Base-by-base conservation (phyloP, 2,329 filamentous ascomycete genomes). In the Fusarium tuaranense region DNA sequence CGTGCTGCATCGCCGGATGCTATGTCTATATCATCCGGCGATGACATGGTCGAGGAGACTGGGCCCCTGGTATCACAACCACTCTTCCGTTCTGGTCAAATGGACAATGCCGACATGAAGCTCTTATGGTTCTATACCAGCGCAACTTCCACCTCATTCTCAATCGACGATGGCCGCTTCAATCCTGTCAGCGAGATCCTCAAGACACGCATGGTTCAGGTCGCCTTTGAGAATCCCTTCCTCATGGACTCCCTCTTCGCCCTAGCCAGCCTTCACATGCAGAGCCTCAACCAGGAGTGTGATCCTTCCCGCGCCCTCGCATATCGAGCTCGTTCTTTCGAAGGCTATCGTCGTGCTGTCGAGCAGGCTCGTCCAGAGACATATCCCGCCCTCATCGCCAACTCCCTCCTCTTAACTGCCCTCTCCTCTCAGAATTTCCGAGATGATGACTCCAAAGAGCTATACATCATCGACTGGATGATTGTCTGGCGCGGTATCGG, bases 401-500 rank as follows among this genome's bases (percentile, higher is more conserved):
- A 85, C 67, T 89, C 88, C 2, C 82, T 90, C 9, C 78, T 91
- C 18, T 83, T 89, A 68, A 86, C 85, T 30, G 88, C 84, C 7
- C 80, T 90, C 7, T 86, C 87, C 12, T 87, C 87, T 7, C 83
- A 88, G 64, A 82, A 81, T 63, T 90, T 90, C 76, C 84, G 87
- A 5, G 86, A 88, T n/a, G 78, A 81, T 0, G 82, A 86, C 58
- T 79, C 79, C 20, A 83, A 81, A 53, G 83, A 84, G 2, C 82
- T 90, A 3, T 89, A 86, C 74, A 85, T 90, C 34, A 78, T 90
- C 53, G 86, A 90, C 76, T 91, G 89, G 88, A 87, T 90, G 80
- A 75, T 85, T 4, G 82, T 90, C 14, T 91, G 88, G 88, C 82
- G 85, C 12, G 88, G 88, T 12, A 89, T 84, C 30, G 83, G 87